Base-by-base conservation (phyloP, 148 eudicot genomes). In the Talinum fruticosum region DNA sequence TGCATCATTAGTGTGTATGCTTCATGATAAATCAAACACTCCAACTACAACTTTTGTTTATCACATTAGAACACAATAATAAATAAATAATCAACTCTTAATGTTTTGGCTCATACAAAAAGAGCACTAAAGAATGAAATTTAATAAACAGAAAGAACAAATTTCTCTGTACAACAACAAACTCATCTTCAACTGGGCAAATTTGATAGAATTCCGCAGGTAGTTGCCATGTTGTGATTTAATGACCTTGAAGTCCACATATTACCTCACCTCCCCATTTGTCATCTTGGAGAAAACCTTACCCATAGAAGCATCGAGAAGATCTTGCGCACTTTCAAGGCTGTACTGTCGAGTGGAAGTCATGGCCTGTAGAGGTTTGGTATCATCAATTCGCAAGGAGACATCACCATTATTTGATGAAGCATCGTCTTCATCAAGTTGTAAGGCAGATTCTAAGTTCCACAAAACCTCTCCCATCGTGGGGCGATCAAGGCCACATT, bases 381-480 rank as follows among this genome's bases (percentile, higher is more conserved):
- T 53, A 14, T 76, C 81, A 59, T 71, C 82, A 57, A 79, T 34
- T 26, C 62, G 80, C 77, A 79, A 32, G 13, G 72, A 70, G 67
- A 49, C 41, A 10, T 85, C 76, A 1, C 37, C 80, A 45, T 66
- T 72, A 66, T 26, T 29, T 16, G 70, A 71, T 26, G 77, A 78
- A 57, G 59, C 82, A 16, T 75, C 83, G 18, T 80, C 88, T 75
- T 80, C 88, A 75, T 87, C 82, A 64, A 88, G 79, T 74, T 88
- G 87, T 62, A 88, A 82, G 4, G 87, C 88, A 86, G n/a, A 70
- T 70, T 88, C 94, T 67, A 90, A 73, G 64, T 87, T 87, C 87
- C 86, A 87, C 44, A 88, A 57, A 6, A 88, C 91, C 23, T 88
- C 89, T 76, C 92, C 92, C 87, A 86, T 87, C 54, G 86, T 75